Conservation (phyloP, 805 yeast species). For the Kluyveromyces aestuarii region DNA sequence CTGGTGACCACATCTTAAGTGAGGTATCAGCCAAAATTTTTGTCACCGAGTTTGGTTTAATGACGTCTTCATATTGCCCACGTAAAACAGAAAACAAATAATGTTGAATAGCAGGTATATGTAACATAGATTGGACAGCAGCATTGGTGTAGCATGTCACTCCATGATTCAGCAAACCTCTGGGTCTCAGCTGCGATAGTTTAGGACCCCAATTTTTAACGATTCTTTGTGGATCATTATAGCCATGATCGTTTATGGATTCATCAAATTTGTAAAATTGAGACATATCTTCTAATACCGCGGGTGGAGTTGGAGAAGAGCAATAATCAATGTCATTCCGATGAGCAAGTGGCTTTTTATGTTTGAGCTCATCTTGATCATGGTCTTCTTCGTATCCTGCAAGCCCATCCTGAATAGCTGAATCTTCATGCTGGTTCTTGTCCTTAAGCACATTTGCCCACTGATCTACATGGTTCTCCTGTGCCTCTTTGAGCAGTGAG, state of each 20-base stretch:
- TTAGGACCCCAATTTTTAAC: conserved; percentile 63
- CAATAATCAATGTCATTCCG: not conserved
- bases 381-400: conserved; percentile 22
- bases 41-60: conserved; percentile 52
- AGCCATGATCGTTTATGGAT: conserved; percentile 49
- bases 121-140: conserved; percentile 85
- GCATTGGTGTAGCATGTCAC: conserved; percentile 96
- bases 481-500: conserved; percentile 14
- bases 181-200: conserved; percentile 36
- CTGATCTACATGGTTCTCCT: conserved; percentile 18
- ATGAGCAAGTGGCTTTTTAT: conserved; percentile 12
- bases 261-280: conserved; percentile 56
- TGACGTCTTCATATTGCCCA: conserved; percentile 39
- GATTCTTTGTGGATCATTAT: conserved; percentile 49
- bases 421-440: too few species aligned
- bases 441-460: conserved; percentile 6
- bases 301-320: conserved; percentile 7
- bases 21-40: conserved; percentile 60
- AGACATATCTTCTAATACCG: conserved; percentile 39
- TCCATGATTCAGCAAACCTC: conserved; percentile 80
- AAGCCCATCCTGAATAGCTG: not conserved
- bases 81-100: conserved; percentile 60
- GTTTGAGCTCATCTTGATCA: conserved; percentile 25
- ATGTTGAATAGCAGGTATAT: conserved; percentile 83
- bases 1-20: conserved; percentile 58